Percentiles rank a stretch among this genome's conserved stretches.
These are phyloP conservation scores for Sanghuangporus sanghuang DNA, from an alignment of 1,284 basidiomycete genomes.

Conservation along the genomic window DNA sequence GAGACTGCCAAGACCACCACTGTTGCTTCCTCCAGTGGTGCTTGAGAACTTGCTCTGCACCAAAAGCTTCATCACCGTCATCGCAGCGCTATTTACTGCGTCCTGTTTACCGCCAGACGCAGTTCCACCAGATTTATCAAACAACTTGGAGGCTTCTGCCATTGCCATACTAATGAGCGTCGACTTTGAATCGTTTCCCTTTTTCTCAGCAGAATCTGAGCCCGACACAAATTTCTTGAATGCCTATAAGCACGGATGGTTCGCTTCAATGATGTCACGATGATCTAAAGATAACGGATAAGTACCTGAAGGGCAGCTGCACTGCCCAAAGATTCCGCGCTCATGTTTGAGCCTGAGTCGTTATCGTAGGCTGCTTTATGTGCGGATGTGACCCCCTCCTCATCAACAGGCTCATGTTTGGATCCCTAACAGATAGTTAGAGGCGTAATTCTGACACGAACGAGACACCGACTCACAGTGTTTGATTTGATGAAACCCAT, in stretches of 20 bases:
- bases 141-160: slow-evolving; percentile 71
- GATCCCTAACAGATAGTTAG: slow-evolving; percentile 32
- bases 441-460: neutral
- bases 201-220: slow-evolving; percentile 28
- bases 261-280: neutral
- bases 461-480: slow-evolving; percentile 31
- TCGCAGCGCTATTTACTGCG: slow-evolving; percentile 75
- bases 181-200: slow-evolving; percentile 42
- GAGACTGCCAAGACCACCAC: slow-evolving; percentile 57
- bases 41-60: slow-evolving; percentile 60
- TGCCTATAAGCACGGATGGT: slow-evolving; percentile 31
- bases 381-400: slow-evolving; percentile 53
- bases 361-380: slow-evolving; percentile 49
- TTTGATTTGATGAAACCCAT: slow-evolving; percentile 46
- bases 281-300: neutral
- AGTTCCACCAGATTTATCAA: slow-evolving; percentile 64
- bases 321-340: slow-evolving; percentile 58
- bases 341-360: slow-evolving; percentile 43
- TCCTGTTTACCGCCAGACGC: slow-evolving; percentile 73
- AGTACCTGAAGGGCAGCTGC: slow-evolving; percentile 75
- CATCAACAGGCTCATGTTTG: slow-evolving; percentile 56
- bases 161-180: slow-evolving; percentile 80
- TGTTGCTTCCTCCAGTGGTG: slow-evolving; percentile 51
- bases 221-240: slow-evolving; percentile 62
- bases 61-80: slow-evolving; percentile 79